Conservation (phyloP, 192 early-diverging fungal genomes). For the Coemansia sp. region DNA sequence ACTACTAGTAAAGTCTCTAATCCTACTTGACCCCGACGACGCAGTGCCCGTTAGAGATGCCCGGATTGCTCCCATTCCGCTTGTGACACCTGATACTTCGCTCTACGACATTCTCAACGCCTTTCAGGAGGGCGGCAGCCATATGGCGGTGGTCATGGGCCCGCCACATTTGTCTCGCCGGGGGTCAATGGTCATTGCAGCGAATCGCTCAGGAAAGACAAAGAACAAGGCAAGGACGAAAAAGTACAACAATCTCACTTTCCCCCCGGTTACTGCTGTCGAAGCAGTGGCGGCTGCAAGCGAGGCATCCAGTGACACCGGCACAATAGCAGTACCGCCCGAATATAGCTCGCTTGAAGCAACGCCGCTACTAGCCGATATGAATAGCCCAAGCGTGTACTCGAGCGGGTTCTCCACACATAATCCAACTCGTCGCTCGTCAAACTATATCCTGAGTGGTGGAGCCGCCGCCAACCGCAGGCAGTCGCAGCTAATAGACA, state of each 20-base stretch:
- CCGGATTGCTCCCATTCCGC: slow-evolving; percentile 47
- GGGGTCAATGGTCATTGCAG: not conserved
- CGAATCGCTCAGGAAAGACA: not conserved
- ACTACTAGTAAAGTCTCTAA: slow-evolving; percentile 72
- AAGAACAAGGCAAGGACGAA: not conserved
- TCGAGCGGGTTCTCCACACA: not conserved
- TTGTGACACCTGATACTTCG: slow-evolving; percentile 47
- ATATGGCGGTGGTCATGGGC: slow-evolving; percentile 71
- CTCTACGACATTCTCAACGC: slow-evolving; percentile 76
- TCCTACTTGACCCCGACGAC: slow-evolving; percentile 73
- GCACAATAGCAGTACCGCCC: not conserved
- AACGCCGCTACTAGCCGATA: slow-evolving; percentile 1
- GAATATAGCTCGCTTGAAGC: not conserved
- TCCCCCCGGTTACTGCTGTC: not conserved
- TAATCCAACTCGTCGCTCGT: not conserved
- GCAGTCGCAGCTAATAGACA: slow-evolving; percentile 4
- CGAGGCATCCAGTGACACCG: not conserved
- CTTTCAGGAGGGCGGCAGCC: slow-evolving; percentile 79
- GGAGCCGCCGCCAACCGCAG: not conserved
- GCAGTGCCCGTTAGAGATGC: slow-evolving; percentile 62
- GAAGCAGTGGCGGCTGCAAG: not conserved
- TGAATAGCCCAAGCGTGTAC: not conserved
- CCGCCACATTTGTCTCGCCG: slow-evolving; percentile 15
- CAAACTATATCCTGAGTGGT: slow-evolving; percentile 10
- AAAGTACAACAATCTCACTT: not conserved